Evolutionary conservation across 768 basidiomycete genomes (phyloP).

Genomic region (Daedalea quercina): DNA sequence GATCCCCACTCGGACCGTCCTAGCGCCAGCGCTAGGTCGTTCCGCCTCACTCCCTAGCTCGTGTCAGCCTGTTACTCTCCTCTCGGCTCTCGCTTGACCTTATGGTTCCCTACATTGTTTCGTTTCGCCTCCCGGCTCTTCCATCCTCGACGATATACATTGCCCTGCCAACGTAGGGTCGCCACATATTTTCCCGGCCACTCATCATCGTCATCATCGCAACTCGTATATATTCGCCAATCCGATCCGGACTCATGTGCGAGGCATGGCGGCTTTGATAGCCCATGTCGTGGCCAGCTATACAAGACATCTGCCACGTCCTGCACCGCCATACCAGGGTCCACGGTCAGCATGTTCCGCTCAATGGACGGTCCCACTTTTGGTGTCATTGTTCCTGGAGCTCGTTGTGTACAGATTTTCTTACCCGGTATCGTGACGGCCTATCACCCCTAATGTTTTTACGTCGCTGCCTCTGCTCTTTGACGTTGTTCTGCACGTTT

Average conservation of each 20-base stretch:
- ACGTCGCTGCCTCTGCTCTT: slow-evolving; percentile 24
- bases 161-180: slow-evolving; percentile 50
- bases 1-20: slow-evolving; percentile 16
- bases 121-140: slow-evolving; percentile 17
- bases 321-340: slow-evolving; percentile 7
- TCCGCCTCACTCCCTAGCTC: slow-evolving; percentile 35
- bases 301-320: slow-evolving; percentile 17
- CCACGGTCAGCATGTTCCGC: slow-evolving; percentile 10
- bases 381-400: slow-evolving; percentile 14
- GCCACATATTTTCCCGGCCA: slow-evolving; percentile 23
- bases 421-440: slow-evolving; percentile 30
- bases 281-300: slow-evolving; percentile 18
- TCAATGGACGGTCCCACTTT: slow-evolving; percentile 16
- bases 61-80: slow-evolving; percentile 24
- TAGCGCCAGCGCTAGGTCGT: slow-evolving; percentile 28
- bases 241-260: slow-evolving; percentile 9
- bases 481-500: slow-evolving; percentile 26
- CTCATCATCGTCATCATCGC: slow-evolving; percentile 19
- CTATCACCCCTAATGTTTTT: slow-evolving; percentile 28
- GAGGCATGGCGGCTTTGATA: slow-evolving; percentile 22
- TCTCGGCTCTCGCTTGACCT: slow-evolving; percentile 16
- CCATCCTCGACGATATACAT: slow-evolving; percentile 43
- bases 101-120: slow-evolving; percentile 20
- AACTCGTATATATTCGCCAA: slow-evolving; percentile 28
- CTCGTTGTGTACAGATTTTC: slow-evolving; percentile 31